phyloP scores from a whole-genome alignment of 1,284 basidiomycete genomes.

The Leucoagaricus sp. region DNA sequence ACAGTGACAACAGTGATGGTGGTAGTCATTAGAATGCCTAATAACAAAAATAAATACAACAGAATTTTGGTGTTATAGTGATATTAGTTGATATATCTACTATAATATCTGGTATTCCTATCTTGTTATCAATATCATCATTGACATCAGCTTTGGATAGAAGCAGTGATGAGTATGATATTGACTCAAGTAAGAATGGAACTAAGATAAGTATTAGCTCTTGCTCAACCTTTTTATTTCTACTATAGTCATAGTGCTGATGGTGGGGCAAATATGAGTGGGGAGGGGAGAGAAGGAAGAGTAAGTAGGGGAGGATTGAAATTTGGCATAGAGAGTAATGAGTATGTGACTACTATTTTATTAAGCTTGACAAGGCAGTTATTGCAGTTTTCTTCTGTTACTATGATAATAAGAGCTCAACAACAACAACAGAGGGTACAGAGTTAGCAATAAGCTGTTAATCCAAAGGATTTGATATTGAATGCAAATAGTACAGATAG shows the following conservation, averaged over 20 bases:
- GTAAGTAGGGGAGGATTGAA: background rate
- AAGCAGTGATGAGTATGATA: too few relatives aligned
- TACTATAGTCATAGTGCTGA: too few relatives aligned
- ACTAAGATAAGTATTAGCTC: conserved; percentile 10
- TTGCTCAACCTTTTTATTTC: conserved; percentile 11
- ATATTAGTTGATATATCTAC: background rate
- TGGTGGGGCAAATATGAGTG: background rate
- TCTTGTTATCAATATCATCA: background rate
- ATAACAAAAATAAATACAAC: conserved; percentile 7
- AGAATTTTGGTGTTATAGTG: conserved; percentile 7
- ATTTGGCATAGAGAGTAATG: conserved; percentile 1
- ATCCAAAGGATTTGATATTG: conserved; percentile 66
- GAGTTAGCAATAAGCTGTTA: conserved; percentile 48
- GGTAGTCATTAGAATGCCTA: too few relatives aligned
- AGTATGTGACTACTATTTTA: conserved; percentile 2
- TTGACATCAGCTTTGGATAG: too few relatives aligned
- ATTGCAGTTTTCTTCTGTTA: conserved; percentile 6
- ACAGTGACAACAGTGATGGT: conserved; percentile 30
- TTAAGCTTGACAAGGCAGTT: conserved; percentile 8
- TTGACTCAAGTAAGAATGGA: conserved; percentile 9
- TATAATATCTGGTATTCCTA: background rate
- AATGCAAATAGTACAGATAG: conserved; percentile 1
- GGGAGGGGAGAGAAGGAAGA: too few relatives aligned
- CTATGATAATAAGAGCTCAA: conserved; percentile 14
- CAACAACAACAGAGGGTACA: conserved; percentile 50